Percentiles rank a stretch among this genome's conserved stretches.
phyloP scores from a whole-genome alignment of 257 asterid species.

The Penstemon eatonii region DNA sequence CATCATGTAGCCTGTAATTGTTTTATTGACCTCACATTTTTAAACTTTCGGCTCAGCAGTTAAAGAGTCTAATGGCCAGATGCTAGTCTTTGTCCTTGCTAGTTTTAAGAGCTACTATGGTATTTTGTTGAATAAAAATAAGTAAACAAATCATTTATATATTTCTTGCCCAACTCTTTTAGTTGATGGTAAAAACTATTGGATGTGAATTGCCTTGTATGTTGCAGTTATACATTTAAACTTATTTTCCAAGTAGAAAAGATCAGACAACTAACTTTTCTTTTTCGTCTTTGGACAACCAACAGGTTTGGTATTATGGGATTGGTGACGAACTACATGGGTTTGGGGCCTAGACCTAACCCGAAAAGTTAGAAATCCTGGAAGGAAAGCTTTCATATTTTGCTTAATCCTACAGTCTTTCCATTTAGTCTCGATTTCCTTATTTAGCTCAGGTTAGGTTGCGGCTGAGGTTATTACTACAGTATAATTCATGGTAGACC shows the following conservation, averaged over 20 bases:
- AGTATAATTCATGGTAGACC: not conserved
- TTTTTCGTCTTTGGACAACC: slow-evolving; percentile 16
- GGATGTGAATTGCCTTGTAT: not conserved
- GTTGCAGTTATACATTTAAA: not conserved
- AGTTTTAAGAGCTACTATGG: not conserved
- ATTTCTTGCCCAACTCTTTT: not conserved
- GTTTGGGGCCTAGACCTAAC: slow-evolving; percentile 60
- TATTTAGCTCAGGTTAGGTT: not conserved
- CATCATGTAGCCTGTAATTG: too few relatives aligned
- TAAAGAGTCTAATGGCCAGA: not conserved
- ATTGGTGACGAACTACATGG: slow-evolving; percentile 73
- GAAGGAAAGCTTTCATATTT: not conserved
- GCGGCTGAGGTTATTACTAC: not conserved
- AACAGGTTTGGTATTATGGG: slow-evolving; percentile 89
- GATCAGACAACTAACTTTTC: not conserved
- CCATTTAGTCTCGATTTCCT: not conserved
- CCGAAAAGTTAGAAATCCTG: slow-evolving; percentile 29
- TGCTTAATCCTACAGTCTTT: not conserved
- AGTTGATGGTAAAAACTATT: not conserved
- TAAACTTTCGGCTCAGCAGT: not conserved
- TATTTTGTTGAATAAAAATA: not conserved
- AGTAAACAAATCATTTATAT: not conserved
- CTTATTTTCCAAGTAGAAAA: not conserved
- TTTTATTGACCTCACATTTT: too few relatives aligned
- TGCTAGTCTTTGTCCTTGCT: not conserved